Base-by-base conservation (phyloP, 441 rosid genomes). In the Adansonia gregorii region DNA sequence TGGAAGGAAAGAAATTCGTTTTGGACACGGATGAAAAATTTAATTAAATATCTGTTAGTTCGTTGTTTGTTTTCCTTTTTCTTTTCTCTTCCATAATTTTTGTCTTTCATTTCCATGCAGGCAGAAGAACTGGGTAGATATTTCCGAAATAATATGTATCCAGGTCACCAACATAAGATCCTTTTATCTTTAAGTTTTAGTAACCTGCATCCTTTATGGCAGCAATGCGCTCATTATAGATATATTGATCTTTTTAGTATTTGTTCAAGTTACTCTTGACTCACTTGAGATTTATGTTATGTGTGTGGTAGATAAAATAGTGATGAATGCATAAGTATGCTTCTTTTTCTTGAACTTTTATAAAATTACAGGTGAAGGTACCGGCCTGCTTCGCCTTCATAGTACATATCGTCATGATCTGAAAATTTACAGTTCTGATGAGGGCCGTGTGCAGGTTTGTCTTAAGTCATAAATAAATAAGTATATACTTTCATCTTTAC, bases 381-480 rank as follows among this genome's bases (percentile, higher is more conserved):
- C 99, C 15, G 99, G 99, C 52, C 82, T 97, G 85, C 97, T 97
- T 79, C 98, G 99, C 82, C 98, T 97, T 75, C 99, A 97, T 82
- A 97, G 99, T 82, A 97, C 99, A 31, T 97, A 97, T 75, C 98
- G 98, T 65, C 99, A 97, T 83, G 99, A 97, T 85, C 97, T 97
- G 74, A 97, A 97, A 88, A 97, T 95, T 82, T 97, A 97, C 90
- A 97, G 99, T 86, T 97, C 99, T 46, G 99, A 97, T 61, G 99
- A 95, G 85, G 99, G 99, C 46, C 95, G 99, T 76, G 99, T 97
- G 79, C 99, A 97, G 98, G 99, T 94, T 85, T 80, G 58, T 52
- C 74, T 59, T 68, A 68, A 49, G 51, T 78, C 20, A 56, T 74
- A 54, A 60, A 35, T 14, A 66, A 83, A 72, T 31, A 54, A 46